Percentiles rank a stretch among this genome's conserved stretches.
phyloP scores from a whole-genome alignment of 352 stramenopile genomes.

The Halophytophthora polymorphica region DNA sequence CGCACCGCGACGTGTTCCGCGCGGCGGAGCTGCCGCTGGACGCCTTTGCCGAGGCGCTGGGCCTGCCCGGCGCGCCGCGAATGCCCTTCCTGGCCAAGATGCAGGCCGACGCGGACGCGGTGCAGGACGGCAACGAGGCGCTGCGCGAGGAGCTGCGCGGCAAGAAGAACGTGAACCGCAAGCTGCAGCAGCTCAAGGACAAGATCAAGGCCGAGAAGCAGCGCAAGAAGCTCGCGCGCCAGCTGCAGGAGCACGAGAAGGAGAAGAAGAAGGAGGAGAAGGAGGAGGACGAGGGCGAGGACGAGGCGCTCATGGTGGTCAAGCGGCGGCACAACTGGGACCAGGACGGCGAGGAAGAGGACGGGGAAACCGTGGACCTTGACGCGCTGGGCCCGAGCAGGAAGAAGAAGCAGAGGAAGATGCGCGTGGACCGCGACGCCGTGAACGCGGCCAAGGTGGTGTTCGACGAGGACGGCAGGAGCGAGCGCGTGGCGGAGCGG shows the following conservation, averaged over 20 bases:
- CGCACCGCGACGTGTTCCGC: slow-evolving; percentile 94
- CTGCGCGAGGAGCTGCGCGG: slow-evolving; percentile 81
- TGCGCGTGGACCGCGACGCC: slow-evolving; percentile 65
- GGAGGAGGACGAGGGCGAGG: slow-evolving; percentile 66
- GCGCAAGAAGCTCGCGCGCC: slow-evolving; percentile 87
- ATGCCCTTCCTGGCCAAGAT: slow-evolving; percentile 92
- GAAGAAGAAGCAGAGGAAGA: slow-evolving; percentile 89
- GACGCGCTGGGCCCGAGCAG: slow-evolving; percentile 49
- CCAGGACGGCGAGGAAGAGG: slow-evolving; percentile 42
- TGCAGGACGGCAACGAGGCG: slow-evolving; percentile 63
- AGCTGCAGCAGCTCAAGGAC: slow-evolving; percentile 96
- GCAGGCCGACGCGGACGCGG: slow-evolving; percentile 35
- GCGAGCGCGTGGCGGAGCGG: slow-evolving; percentile 54
- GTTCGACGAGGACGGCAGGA: slow-evolving; percentile 94
- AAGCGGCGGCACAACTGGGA: slow-evolving; percentile 90
- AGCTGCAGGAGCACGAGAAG: slow-evolving; percentile 42
- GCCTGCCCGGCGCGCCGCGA: slow-evolving; percentile 90
- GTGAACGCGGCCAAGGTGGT: slow-evolving; percentile 84
- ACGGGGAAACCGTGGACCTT: slow-evolving; percentile 51
- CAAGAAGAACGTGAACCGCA: slow-evolving; percentile 98
- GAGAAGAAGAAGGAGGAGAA: slow-evolving; percentile 25
- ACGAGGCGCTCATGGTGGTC: slow-evolving; percentile 91
- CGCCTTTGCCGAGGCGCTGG: slow-evolving; percentile 92
- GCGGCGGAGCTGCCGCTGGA: slow-evolving; percentile 89
- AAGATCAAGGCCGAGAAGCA: slow-evolving; percentile 97